Conservation (phyloP, 2,329 filamentous ascomycete genomes). For the Xylaria arbuscula region DNA sequence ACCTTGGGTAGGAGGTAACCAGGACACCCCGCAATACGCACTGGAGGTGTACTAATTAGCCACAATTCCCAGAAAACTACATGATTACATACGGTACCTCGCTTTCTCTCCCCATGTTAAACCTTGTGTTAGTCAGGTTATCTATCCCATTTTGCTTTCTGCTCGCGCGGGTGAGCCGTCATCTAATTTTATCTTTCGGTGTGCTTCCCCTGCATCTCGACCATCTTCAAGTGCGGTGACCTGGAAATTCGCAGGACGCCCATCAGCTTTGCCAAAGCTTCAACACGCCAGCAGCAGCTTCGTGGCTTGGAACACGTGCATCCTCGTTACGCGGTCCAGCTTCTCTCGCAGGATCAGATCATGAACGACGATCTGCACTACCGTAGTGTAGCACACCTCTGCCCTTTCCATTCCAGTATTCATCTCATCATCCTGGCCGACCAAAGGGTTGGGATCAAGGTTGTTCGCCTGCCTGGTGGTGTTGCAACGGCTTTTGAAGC, state of each 20-base stretch:
- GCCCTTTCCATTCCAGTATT: conserved; percentile 16
- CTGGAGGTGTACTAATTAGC: conserved; percentile 24
- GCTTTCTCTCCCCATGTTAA: background rate
- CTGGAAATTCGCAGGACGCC: background rate
- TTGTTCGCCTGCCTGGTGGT: conserved; percentile 20
- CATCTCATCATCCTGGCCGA: conserved; percentile 19
- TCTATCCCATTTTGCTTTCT: background rate
- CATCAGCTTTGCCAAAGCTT: conserved; percentile 8
- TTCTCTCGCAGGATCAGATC: conserved; percentile 33
- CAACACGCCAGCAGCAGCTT: conserved; percentile 8
- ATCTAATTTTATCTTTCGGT: background rate
- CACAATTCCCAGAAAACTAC: conserved; percentile 4
- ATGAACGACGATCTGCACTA: conserved; percentile 26
- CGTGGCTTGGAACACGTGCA: conserved; percentile 26
- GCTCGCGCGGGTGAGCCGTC: background rate
- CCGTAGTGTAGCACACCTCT: background rate
- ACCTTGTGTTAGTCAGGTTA: background rate
- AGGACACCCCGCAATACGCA: background rate
- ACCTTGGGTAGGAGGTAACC: background rate
- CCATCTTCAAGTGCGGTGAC: background rate
- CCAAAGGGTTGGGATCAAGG: conserved; percentile 31
- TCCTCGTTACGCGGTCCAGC: conserved; percentile 32
- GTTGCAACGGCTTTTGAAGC: conserved; percentile 31
- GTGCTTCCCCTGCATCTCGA: background rate
- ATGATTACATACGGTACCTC: background rate